A percentile compares a stretch with the other conserved stretches of the same genome.
phyloP scores from a whole-genome alignment of 768 basidiomycete genomes.

The Collybia sordida region DNA sequence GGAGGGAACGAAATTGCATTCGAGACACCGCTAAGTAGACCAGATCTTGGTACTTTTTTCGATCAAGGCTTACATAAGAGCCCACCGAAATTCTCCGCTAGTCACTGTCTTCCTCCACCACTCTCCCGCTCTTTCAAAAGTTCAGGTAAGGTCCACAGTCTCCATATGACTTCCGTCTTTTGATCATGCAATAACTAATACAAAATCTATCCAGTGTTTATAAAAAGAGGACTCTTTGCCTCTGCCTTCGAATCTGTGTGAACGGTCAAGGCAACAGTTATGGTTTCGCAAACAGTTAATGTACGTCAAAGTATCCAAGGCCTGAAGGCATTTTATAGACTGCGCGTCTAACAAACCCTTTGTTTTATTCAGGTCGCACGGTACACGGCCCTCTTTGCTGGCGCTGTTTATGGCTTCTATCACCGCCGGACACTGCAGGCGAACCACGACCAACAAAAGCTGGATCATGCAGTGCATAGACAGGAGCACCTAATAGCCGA shows the following conservation, averaged over 20 bases:
- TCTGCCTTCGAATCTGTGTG: slow-evolving; percentile 25
- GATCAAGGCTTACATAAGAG: slow-evolving; percentile 33
- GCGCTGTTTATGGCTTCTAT: slow-evolving; percentile 88
- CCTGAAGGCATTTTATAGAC: too few relatives aligned
- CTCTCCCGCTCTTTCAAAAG: slow-evolving; percentile 30
- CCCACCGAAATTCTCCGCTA: slow-evolving; percentile 45
- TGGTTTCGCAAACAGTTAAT: slow-evolving; percentile 78
- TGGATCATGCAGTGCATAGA: slow-evolving; percentile 69
- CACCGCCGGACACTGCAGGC: slow-evolving; percentile 90
- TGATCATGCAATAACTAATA: not conserved
- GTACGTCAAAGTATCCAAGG: slow-evolving; percentile 50
- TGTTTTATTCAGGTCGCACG: slow-evolving; percentile 73
- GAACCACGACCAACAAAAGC: slow-evolving; percentile 73
- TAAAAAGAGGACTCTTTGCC: slow-evolving; percentile 19
- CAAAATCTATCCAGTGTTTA: not conserved
- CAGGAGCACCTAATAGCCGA: slow-evolving; percentile 77
- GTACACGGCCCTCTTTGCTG: slow-evolving; percentile 86
- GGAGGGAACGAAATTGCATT: not conserved
- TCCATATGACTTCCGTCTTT: not conserved
- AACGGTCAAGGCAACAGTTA: slow-evolving; percentile 35
- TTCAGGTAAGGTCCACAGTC: slow-evolving; percentile 25
- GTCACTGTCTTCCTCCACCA: slow-evolving; percentile 18
- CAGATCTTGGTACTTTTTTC: not conserved
- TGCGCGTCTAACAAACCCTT: not conserved
- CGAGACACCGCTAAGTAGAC: not conserved